Evolutionary conservation across 768 basidiomycete species (phyloP).

Genomic region (Leccinum incarnatum): DNA sequence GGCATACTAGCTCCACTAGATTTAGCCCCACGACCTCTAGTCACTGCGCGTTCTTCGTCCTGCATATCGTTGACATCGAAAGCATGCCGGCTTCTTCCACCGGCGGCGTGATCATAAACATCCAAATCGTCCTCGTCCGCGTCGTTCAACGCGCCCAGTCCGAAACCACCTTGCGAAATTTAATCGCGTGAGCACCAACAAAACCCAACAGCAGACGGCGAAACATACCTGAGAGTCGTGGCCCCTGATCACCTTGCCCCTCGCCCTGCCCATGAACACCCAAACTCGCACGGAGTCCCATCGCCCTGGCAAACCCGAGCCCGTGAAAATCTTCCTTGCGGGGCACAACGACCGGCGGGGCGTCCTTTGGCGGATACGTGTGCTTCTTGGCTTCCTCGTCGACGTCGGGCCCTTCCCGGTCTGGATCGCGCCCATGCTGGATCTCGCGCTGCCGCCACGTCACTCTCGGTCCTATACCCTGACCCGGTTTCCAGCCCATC

Average conservation of each 20-base stretch:
- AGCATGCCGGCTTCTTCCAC: constrained; percentile 50
- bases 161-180: constrained; percentile 67
- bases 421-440: constrained; percentile 56
- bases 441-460: constrained; percentile 69
- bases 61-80: constrained; percentile 65
- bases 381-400: constrained; percentile 86
- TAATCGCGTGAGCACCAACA: constrained; percentile 1
- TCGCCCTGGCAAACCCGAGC: constrained; percentile 71
- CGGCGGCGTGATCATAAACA: constrained; percentile 58
- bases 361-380: constrained; percentile 81
- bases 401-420: constrained; percentile 45
- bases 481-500: constrained; percentile 94
- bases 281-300: constrained; percentile 58
- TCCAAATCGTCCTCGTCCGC: constrained; percentile 93
- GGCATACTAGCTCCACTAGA: constrained; percentile 3
- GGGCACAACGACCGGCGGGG: constrained; percentile 54
- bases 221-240: constrained; percentile 55
- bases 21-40: constrained; percentile 34
- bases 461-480: constrained; percentile 90
- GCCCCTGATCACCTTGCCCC: constrained; percentile 36
- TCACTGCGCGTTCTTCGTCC: constrained; percentile 54
- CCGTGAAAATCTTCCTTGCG: constrained; percentile 80
- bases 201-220: not conserved
- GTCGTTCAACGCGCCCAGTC: constrained; percentile 86
- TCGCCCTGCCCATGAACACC: constrained; percentile 33